Percentiles rank a stretch among this genome's conserved stretches.
Conservation (phyloP, 73 alveolate species). For the Tetrahymena malaccensis region DNA sequence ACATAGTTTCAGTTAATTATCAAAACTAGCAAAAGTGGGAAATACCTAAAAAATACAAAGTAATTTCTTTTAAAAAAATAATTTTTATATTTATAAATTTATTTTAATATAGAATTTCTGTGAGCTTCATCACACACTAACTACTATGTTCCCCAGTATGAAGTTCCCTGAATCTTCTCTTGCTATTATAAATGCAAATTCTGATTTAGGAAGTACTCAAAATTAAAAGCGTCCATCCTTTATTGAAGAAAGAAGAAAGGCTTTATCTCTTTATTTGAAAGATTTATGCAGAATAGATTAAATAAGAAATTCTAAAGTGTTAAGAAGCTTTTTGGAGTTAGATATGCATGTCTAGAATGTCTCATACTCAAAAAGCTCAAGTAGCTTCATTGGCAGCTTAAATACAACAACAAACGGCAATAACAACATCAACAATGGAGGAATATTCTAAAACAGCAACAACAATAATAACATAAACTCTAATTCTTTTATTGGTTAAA, state of each 20-base stretch:
- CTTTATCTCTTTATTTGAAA: conserved; percentile 9
- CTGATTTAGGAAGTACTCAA: conserved; percentile 35
- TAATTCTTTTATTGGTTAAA: background rate
- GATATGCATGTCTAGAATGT: background rate
- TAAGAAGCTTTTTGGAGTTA: conserved; percentile 26
- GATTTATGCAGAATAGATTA: conserved; percentile 31
- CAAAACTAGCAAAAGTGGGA: conserved; percentile 60
- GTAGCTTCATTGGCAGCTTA: background rate
- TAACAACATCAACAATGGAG: background rate
- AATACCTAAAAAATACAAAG: conserved; percentile 48
- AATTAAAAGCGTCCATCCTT: conserved; percentile 27
- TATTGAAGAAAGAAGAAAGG: conserved; percentile 42
- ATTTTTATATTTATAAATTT: background rate
- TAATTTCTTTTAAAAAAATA: background rate
- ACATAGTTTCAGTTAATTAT: conserved; percentile 50
- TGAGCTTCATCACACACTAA: conserved; percentile 40
- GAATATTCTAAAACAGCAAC: background rate
- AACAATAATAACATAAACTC: background rate
- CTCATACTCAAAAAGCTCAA: background rate
- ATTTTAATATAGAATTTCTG: conserved; percentile 40
- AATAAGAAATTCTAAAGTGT: conserved; percentile 10
- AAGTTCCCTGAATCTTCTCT: conserved; percentile 39
- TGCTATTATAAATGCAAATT: conserved; percentile 35
- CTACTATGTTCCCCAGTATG: conserved; percentile 2
- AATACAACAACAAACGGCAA: background rate